Evolutionary conservation across 78 protist species (phyloP).

Genomic region (Andalucia godoyi): DNA sequence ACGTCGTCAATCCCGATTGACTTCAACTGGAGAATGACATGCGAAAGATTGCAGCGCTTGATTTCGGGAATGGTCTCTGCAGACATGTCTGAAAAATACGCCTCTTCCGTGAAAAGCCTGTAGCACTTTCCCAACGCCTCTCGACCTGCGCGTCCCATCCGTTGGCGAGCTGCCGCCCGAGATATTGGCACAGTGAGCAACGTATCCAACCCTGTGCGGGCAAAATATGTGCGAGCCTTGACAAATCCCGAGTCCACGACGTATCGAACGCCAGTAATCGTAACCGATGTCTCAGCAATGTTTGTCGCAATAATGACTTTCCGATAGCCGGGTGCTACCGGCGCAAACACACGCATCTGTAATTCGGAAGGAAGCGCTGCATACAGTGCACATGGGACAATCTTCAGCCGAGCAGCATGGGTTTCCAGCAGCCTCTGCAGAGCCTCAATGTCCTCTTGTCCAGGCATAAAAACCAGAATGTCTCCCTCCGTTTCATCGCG

Average conservation of each 20-base stretch:
- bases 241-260: slow-evolving; percentile 79
- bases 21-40: slow-evolving; percentile 38
- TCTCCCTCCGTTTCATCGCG: slow-evolving; percentile 62
- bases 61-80: slow-evolving; percentile 36
- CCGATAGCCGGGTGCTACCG: slow-evolving; percentile 63
- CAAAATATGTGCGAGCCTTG: slow-evolving; percentile 34
- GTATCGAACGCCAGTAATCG: slow-evolving; percentile 62
- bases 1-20: slow-evolving; percentile 20
- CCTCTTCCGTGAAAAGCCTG: slow-evolving; percentile 42
- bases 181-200: slow-evolving; percentile 10
- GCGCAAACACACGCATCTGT: slow-evolving; percentile 65
- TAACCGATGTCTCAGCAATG: slow-evolving; percentile 91
- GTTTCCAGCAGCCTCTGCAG: background rate
- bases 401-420: background rate
- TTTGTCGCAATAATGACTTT: slow-evolving; percentile 86
- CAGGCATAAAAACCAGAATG: slow-evolving; percentile 80
- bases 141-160: slow-evolving; percentile 50
- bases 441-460: slow-evolving; percentile 62
- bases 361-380: slow-evolving; percentile 51
- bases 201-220: slow-evolving; percentile 53
- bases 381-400: slow-evolving; percentile 34
- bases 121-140: slow-evolving; percentile 25
- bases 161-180: slow-evolving; percentile 31
- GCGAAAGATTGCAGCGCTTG: slow-evolving; percentile 6
- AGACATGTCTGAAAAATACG: background rate